Evolutionary conservation across 495 filamentous ascomycete species (phyloP).

Genomic region (Tirmania nivea): DNA sequence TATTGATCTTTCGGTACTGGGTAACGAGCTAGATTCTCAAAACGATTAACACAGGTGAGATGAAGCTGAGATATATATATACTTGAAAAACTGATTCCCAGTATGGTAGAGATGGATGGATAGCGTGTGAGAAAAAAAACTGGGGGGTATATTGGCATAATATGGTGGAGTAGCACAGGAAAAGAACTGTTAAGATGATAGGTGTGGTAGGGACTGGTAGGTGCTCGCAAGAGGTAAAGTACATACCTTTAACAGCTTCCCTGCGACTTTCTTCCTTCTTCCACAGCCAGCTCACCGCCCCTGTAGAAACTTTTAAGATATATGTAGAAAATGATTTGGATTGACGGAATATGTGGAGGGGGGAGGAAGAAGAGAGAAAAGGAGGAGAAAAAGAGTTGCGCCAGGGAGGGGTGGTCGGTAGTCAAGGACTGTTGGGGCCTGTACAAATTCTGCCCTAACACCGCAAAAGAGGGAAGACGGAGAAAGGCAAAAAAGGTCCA

Average conservation of each 20-base stretch:
- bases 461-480: too few relatives aligned
- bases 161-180: too few relatives aligned
- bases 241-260: conserved; percentile 16
- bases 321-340: conserved; percentile 8
- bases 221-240: conserved; percentile 10
- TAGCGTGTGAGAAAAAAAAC: conserved; percentile 1
- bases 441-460: neutral
- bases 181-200: neutral
- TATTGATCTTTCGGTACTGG: conserved; percentile 10
- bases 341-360: neutral
- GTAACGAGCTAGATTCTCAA: conserved; percentile 5
- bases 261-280: conserved; percentile 15
- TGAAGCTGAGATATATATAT: conserved; percentile 2
- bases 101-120: neutral
- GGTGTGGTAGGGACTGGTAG: neutral
- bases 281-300: conserved; percentile 10
- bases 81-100: neutral
- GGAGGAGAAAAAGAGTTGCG: neutral
- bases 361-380: neutral
- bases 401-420: neutral
- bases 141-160: neutral
- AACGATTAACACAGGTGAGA: neutral
- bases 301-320: conserved; percentile 14
- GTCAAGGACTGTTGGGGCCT: neutral
- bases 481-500: too few relatives aligned